Percentiles rank a stretch among this genome's conserved stretches.
These are phyloP conservation scores for Boletus holoroseus DNA, from an alignment of 1,284 basidiomycete genomes.

Conservation along the genomic window DNA sequence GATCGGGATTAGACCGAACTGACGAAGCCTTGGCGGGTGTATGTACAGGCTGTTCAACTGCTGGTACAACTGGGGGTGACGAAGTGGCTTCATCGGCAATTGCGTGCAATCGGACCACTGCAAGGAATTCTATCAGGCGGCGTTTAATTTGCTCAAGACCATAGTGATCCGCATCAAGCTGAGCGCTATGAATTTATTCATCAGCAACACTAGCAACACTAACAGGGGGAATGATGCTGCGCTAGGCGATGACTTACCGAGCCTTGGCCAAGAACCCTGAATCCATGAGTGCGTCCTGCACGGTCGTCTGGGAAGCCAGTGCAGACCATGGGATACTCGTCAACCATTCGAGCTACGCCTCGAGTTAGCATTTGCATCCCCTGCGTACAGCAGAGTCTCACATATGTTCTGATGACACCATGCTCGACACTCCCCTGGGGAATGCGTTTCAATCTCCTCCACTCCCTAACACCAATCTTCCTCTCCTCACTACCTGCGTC, in stretches of 20 bases:
- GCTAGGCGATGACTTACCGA: slow-evolving; percentile 26
- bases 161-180: slow-evolving; percentile 84
- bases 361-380: slow-evolving; percentile 13
- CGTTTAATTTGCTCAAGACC: slow-evolving; percentile 89
- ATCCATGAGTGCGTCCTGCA: slow-evolving; percentile 41
- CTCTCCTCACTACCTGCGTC: slow-evolving; percentile 69
- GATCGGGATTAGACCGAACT: slow-evolving; percentile 18
- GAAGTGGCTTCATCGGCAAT: slow-evolving; percentile 37
- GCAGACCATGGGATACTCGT: slow-evolving; percentile 71
- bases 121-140: slow-evolving; percentile 84
- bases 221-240: neutral
- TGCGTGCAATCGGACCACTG: slow-evolving; percentile 77
- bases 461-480: slow-evolving; percentile 80
- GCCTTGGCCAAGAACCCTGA: slow-evolving; percentile 58
- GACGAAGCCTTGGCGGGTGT: slow-evolving; percentile 1
- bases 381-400: slow-evolving; percentile 27
- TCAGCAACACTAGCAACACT: slow-evolving; percentile 5
- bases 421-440: slow-evolving; percentile 74
- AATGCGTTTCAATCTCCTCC: slow-evolving; percentile 67
- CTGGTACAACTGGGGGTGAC: neutral
- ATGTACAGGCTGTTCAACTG: slow-evolving; percentile 2
- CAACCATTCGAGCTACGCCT: slow-evolving; percentile 71
- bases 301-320: slow-evolving; percentile 22
- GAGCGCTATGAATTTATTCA: slow-evolving; percentile 36
- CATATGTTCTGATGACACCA: slow-evolving; percentile 73